Evolutionary conservation across 208 protist genomes (phyloP).

Genomic region (Acanthamoeba triangularis): DNA sequence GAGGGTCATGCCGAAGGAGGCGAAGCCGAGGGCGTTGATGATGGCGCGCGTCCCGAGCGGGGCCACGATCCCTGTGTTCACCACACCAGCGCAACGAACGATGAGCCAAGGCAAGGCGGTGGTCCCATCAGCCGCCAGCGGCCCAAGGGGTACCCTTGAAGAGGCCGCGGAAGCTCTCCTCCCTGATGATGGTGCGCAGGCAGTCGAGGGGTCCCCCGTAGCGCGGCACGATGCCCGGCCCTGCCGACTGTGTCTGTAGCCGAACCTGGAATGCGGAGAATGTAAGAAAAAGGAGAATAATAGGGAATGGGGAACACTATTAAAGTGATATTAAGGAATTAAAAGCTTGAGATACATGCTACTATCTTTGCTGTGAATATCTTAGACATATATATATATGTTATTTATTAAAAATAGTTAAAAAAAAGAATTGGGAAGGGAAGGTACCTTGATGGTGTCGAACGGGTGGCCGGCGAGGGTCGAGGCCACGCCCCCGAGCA

Average conservation of each 20-base stretch:
- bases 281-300: background rate
- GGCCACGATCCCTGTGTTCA: background rate
- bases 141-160: conserved; percentile 6
- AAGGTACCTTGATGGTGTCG: conserved; percentile 52
- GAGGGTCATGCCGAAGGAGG: conserved; percentile 52
- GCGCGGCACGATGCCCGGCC: conserved; percentile 34
- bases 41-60: conserved; percentile 41
- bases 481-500: background rate
- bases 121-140: background rate
- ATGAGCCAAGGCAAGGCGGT: no score
- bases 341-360: no score
- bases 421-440: background rate
- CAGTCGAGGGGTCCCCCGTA: background rate
- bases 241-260: background rate
- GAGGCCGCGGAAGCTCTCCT: conserved; percentile 38
- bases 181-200: background rate
- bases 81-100: no score
- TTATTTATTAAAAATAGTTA: background rate
- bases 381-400: background rate
- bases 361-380: no score
- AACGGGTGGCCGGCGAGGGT: conserved; percentile 62
- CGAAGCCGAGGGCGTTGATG: conserved; percentile 45
- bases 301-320: background rate
- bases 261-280: background rate
- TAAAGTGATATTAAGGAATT: background rate